Evolutionary conservation across 176 grass and related monocot species (phyloP).

Genomic region (Avena sativa): DNA sequence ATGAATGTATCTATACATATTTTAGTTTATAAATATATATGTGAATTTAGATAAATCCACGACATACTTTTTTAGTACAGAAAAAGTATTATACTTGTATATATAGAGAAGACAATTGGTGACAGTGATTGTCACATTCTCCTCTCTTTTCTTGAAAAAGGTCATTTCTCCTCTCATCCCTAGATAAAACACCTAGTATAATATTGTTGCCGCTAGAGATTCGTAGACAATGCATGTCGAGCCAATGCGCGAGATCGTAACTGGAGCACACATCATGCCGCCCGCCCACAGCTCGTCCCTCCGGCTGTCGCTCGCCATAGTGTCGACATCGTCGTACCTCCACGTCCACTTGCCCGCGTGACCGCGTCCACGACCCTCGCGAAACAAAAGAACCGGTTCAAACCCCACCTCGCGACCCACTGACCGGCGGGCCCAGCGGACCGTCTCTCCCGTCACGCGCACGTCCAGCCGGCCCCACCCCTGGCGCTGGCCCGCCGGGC

Average conservation of each 20-base stretch:
- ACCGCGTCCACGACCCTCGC: neutral
- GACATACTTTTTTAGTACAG: no score
- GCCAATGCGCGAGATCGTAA: slow-evolving; percentile 10
- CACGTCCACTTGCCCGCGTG: slow-evolving; percentile 8
- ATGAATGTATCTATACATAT: no score
- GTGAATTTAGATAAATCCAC: no score
- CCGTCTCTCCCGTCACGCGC: no score
- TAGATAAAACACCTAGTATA: no score
- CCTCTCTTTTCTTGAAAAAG: no score
- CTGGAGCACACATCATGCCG: neutral
- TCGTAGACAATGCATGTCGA: neutral
- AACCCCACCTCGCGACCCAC: neutral
- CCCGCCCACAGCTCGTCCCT: neutral
- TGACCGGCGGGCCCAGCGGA: neutral
- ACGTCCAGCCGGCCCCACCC: no score
- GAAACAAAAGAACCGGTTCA: neutral
- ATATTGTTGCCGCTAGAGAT: neutral
- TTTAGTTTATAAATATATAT: no score
- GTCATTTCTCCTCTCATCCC: no score
- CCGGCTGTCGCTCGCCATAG: slow-evolving; percentile 36
- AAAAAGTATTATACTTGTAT: no score
- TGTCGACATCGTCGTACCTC: slow-evolving; percentile 59
- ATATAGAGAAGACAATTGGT: no score
- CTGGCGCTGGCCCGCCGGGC: neutral
- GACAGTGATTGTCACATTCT: no score